phyloP scores from a whole-genome alignment of 208 protist genomes.

The Crithidia mellificae region DNA sequence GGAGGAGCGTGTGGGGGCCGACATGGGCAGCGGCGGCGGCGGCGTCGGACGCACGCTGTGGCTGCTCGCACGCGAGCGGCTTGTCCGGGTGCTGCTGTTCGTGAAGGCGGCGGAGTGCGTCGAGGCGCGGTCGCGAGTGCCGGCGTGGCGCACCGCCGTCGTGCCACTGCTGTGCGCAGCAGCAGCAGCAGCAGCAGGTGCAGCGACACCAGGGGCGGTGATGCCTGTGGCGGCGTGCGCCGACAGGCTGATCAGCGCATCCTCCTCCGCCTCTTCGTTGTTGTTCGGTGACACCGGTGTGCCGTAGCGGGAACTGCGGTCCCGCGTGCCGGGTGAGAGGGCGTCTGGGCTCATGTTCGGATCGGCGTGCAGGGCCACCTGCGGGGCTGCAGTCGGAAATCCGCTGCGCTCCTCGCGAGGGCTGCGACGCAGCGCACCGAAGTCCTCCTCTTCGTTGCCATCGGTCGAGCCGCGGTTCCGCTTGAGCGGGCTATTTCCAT shows the following conservation, averaged over 20 bases:
- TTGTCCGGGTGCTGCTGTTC: constrained; percentile 25
- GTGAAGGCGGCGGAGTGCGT: constrained; percentile 22
- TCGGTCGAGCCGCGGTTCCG: constrained; percentile 19
- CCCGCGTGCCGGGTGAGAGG: not conserved
- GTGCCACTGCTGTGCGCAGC: not conserved
- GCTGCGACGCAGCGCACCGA: constrained; percentile 7
- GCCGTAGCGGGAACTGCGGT: constrained; percentile 26
- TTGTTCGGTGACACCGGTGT: constrained; percentile 16
- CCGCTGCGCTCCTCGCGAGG: constrained; percentile 12
- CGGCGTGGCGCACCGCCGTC: not conserved
- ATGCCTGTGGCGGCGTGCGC: too few species aligned
- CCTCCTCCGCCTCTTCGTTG: constrained; percentile 18
- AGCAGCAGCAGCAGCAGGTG: not conserved
- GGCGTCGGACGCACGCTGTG: constrained; percentile 25
- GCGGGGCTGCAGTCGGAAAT: constrained; percentile 2
- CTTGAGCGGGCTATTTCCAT: constrained; percentile 29
- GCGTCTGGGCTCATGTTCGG: constrained; percentile 5
- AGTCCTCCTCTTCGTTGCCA: constrained; percentile 8
- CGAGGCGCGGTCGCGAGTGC: constrained; percentile 6
- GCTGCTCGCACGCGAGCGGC: constrained; percentile 36
- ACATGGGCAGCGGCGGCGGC: constrained; percentile 14
- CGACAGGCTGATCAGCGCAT: too few species aligned
- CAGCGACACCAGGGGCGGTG: not conserved
- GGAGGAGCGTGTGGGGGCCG: constrained; percentile 20
- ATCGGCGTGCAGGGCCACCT: constrained; percentile 7